Conservation (phyloP, 306 rosid genomes). For the Cicer chorassanicum region DNA sequence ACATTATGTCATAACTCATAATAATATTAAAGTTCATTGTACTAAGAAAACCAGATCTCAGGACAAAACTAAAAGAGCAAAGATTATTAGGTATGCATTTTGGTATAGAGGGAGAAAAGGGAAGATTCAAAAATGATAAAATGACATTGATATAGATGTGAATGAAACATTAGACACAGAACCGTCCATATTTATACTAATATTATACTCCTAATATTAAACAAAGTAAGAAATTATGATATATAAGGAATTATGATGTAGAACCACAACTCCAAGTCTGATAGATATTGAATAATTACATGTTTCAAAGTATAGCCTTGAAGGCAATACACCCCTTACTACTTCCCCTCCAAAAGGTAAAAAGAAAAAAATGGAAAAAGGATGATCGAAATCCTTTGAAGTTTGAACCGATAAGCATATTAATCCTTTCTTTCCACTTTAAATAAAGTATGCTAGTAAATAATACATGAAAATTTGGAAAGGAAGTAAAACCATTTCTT, state of each 20-base stretch:
- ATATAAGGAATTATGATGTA: not conserved
- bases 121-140: too few relatives aligned
- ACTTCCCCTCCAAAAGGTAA: not conserved
- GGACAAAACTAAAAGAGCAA: too few relatives aligned
- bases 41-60: too few relatives aligned
- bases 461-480: not conserved
- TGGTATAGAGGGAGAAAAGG: not conserved
- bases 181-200: not conserved
- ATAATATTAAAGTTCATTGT: not conserved
- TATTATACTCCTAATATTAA: not conserved
- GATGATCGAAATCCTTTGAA: conserved; percentile 25
- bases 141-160: not conserved
- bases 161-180: not conserved
- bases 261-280: conserved; percentile 3
- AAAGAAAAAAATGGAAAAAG: not conserved
- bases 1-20: not conserved
- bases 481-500: not conserved
- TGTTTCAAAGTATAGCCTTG: not conserved
- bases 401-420: not conserved
- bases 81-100: not conserved
- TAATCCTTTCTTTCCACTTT: conserved; percentile 30
- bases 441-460: conserved; percentile 27
- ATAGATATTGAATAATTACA: conserved; percentile 11
- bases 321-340: conserved; percentile 7
- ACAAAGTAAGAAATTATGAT: not conserved